These are phyloP conservation scores for Cylindricascospora bacillispora DNA, from an alignment of 1,139 yeast species.

Conservation along the genomic window DNA sequence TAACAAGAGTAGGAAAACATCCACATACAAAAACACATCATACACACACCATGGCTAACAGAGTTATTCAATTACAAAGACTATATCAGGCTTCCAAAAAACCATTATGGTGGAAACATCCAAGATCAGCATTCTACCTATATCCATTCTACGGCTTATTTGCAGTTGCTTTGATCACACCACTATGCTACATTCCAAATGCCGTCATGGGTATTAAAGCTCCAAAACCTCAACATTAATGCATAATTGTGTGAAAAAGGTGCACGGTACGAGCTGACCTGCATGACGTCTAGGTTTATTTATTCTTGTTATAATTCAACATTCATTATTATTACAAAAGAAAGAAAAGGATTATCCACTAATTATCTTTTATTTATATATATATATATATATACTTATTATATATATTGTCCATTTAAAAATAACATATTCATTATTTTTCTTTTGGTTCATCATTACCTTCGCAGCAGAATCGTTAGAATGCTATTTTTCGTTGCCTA, in stretches of 20 bases:
- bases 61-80: constrained; percentile 64
- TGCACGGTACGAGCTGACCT: too few species aligned
- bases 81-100: constrained; percentile 58
- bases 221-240: too few species aligned
- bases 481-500: too few species aligned
- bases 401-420: neutral
- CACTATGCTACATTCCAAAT: constrained; percentile 68
- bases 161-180: constrained; percentile 56
- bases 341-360: neutral
- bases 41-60: constrained; percentile 32
- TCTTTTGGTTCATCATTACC: too few species aligned
- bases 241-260: too few species aligned
- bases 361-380: neutral
- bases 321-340: too few species aligned
- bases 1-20: too few species aligned
- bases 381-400: neutral
- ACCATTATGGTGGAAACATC: constrained; percentile 67
- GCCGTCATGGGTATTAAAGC: constrained; percentile 64
- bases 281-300: too few species aligned
- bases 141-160: constrained; percentile 87
- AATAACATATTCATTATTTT: too few species aligned
- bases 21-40: too few species aligned
- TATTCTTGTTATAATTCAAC: too few species aligned
- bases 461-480: too few species aligned
- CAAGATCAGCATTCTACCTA: constrained; percentile 67